Percentiles rank a stretch among this genome's conserved stretches.
Conservation (phyloP, 306 rosid species). For the Luffa aegyptiaca region DNA sequence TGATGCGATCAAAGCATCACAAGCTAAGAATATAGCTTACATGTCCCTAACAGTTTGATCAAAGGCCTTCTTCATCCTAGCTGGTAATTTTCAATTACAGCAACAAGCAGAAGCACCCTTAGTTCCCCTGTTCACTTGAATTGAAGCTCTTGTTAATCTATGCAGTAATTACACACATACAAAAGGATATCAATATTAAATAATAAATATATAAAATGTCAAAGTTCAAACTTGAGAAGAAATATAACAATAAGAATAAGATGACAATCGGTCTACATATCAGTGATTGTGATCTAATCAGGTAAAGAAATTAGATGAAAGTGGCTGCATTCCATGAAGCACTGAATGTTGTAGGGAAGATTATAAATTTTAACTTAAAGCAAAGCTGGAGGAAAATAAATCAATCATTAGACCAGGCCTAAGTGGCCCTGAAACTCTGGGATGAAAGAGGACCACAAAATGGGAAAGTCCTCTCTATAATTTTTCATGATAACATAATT, state of each 20-base stretch:
- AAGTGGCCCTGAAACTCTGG: not conserved
- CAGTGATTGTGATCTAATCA: not conserved
- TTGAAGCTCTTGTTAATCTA: constrained; percentile 7
- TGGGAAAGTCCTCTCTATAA: too few species aligned
- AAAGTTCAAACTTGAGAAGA: not conserved
- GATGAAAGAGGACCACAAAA: too few species aligned
- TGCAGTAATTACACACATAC: not conserved
- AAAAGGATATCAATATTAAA: not conserved
- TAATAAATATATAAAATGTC: not conserved
- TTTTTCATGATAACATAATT: too few species aligned
- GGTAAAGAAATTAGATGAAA: not conserved
- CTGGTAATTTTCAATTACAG: constrained; percentile 15
- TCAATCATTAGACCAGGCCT: not conserved
- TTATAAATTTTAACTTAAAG: not conserved
- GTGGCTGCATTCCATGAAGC: not conserved
- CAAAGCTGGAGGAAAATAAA: not conserved
- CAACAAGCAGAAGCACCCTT: constrained; percentile 23
- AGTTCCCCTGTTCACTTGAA: constrained; percentile 18
- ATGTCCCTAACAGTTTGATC: constrained; percentile 96
- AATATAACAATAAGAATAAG: not conserved
- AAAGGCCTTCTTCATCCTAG: constrained; percentile 80
- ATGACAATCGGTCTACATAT: not conserved
- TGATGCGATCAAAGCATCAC: not conserved
- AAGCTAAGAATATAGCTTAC: constrained; percentile 39
- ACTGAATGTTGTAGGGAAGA: not conserved